Evolutionary conservation across 805 yeast species (phyloP).

Genomic region (Pichia kluyveri): DNA sequence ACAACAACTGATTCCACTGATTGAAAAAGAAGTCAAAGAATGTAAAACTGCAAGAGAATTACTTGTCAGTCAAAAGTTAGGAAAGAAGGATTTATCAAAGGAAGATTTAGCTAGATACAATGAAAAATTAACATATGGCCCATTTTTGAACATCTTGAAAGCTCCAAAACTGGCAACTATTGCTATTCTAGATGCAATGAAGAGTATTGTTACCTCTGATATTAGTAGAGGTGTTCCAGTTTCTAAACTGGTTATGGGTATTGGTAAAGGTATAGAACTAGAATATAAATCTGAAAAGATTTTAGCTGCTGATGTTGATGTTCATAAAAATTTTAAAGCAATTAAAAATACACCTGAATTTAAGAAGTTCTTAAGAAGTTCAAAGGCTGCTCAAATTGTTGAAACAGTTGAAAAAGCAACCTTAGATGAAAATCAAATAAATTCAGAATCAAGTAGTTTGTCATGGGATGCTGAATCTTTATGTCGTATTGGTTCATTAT

Average conservation of each 20-base stretch:
- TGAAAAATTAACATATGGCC: slow-evolving; percentile 56
- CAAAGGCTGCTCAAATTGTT: slow-evolving; percentile 21
- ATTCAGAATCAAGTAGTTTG: slow-evolving; percentile 9
- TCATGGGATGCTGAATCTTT: slow-evolving; percentile 25
- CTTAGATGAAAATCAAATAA: slow-evolving; percentile 6
- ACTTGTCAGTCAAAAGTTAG: background rate
- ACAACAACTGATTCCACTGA: slow-evolving; percentile 57
- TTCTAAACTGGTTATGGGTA: slow-evolving; percentile 69
- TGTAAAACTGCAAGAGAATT: slow-evolving; percentile 38
- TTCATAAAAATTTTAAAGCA: slow-evolving; percentile 42
- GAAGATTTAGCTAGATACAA: slow-evolving; percentile 11
- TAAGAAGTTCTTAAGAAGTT: slow-evolving; percentile 29
- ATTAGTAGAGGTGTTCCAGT: slow-evolving; percentile 75
- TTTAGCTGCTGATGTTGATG: slow-evolving; percentile 45
- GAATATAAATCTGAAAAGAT: slow-evolving; percentile 71
- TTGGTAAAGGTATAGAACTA: slow-evolving; percentile 76
- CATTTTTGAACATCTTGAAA: slow-evolving; percentile 61
- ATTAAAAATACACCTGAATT: slow-evolving; percentile 38
- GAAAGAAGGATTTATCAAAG: slow-evolving; percentile 16
- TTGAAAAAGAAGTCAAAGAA: slow-evolving; percentile 54
- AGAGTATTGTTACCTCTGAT: slow-evolving; percentile 67
- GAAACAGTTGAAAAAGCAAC: slow-evolving; percentile 18
- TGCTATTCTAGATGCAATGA: slow-evolving; percentile 73
- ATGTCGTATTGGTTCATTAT: slow-evolving; percentile 74
- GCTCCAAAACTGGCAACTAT: slow-evolving; percentile 79